Evolutionary conservation across 2,329 filamentous ascomycete genomes (phyloP).

Genomic region (Fusarium drepaniforme): DNA sequence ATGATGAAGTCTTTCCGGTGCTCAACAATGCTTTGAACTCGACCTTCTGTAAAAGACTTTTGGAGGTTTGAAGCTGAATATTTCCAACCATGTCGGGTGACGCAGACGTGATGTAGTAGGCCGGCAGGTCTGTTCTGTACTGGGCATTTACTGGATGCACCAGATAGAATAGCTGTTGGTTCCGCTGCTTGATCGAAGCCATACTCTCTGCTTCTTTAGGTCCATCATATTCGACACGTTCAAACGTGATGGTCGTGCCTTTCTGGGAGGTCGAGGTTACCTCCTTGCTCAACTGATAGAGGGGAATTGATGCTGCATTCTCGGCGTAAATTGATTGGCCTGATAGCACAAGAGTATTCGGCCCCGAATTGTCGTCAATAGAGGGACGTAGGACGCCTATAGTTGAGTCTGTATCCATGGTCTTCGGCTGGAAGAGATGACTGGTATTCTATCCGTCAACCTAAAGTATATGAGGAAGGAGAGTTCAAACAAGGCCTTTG

Average conservation of each 20-base stretch:
- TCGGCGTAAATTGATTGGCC: conserved; percentile 16
- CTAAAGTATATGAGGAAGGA: neutral
- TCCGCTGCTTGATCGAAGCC: neutral
- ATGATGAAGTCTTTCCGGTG: conserved; percentile 9
- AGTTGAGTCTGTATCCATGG: neutral
- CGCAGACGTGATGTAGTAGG: conserved; percentile 29
- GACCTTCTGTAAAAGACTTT: rapidly evolving
- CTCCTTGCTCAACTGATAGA: conserved; percentile 27
- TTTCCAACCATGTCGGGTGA: conserved; percentile 19
- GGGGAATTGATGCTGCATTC: neutral
- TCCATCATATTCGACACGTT: conserved; percentile 12
- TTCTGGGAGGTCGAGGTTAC: conserved; percentile 12
- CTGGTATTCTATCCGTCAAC: neutral
- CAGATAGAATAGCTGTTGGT: conserved; percentile 25
- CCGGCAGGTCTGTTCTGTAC: neutral
- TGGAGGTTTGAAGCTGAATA: neutral
- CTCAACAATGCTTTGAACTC: conserved; percentile 23
- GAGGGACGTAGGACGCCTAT: neutral
- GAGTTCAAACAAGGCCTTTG: neutral
- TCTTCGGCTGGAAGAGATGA: neutral
- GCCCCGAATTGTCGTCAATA: rapidly evolving
- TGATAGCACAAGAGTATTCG: conserved; percentile 10
- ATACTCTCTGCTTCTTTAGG: neutral
- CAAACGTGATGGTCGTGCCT: conserved; percentile 19
- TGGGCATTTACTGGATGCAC: conserved; percentile 2